Percentiles rank a stretch among this genome's conserved stretches.
phyloP scores from a whole-genome alignment of 1,139 yeast species.

The Petasospora fabianii region DNA sequence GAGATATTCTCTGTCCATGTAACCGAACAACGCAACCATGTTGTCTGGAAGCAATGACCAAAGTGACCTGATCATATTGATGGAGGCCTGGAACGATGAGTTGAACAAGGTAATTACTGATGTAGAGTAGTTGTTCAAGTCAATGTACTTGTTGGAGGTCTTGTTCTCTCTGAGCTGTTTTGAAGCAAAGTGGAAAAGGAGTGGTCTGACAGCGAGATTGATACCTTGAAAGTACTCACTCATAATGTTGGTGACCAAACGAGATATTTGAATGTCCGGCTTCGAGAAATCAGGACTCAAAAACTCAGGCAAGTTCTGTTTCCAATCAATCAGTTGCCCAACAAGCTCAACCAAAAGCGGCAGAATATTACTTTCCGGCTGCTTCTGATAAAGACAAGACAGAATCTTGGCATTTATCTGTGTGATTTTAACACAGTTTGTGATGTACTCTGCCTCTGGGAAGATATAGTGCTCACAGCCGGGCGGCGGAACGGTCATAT shows the following conservation, averaged over 20 bases:
- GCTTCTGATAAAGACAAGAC: slow-evolving; percentile 69
- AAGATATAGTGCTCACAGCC: slow-evolving; percentile 66
- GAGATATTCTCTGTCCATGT: slow-evolving; percentile 84
- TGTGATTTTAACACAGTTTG: slow-evolving; percentile 76
- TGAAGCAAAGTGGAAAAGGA: slow-evolving; percentile 75
- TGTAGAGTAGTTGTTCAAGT: slow-evolving; percentile 64
- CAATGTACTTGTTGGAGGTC: slow-evolving; percentile 53
- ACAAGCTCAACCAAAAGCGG: slow-evolving; percentile 74
- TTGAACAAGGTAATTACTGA: slow-evolving; percentile 66
- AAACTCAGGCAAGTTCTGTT: slow-evolving; percentile 58
- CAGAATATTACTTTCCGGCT: slow-evolving; percentile 67
- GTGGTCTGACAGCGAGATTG: slow-evolving; percentile 77
- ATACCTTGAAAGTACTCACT: slow-evolving; percentile 86
- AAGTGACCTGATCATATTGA: slow-evolving; percentile 68
- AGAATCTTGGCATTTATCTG: slow-evolving; percentile 75
- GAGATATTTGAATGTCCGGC: slow-evolving; percentile 53
- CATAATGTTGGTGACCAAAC: slow-evolving; percentile 73
- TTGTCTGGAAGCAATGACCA: slow-evolving; percentile 73
- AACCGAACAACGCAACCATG: slow-evolving; percentile 81
- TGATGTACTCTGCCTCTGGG: slow-evolving; percentile 77
- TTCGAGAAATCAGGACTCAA: slow-evolving; percentile 61
- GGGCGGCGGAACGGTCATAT: slow-evolving; percentile 52
- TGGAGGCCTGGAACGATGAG: slow-evolving; percentile 81
- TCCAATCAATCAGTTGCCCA: slow-evolving; percentile 68
- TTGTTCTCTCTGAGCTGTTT: slow-evolving; percentile 57